phyloP scores from a whole-genome alignment of 2,329 filamentous ascomycete species.

The Beauveria sp. region DNA sequence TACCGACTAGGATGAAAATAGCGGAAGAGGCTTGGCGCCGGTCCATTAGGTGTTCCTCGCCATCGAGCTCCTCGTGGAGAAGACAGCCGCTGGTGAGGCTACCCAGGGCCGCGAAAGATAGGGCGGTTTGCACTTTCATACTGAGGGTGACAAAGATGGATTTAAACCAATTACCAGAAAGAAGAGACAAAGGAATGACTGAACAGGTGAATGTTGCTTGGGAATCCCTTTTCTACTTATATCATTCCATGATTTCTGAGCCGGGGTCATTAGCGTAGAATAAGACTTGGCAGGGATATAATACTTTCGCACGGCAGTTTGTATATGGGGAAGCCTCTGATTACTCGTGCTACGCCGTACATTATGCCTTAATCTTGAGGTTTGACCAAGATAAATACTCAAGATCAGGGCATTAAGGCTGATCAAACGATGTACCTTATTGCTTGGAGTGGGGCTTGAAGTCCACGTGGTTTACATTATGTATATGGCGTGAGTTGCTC shows the following conservation, averaged over 20 bases:
- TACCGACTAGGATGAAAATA: constrained; percentile 29
- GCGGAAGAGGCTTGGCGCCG: constrained; percentile 15
- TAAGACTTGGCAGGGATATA: too few species aligned
- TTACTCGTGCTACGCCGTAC: too few species aligned
- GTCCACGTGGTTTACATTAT: too few species aligned
- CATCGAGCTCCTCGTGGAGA: constrained; percentile 28
- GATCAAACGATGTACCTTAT: too few species aligned
- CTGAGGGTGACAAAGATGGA: background rate
- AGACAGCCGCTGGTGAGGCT: constrained; percentile 25
- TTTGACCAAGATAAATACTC: too few species aligned
- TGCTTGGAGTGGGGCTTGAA: too few species aligned
- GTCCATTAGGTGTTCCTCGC: constrained; percentile 10
- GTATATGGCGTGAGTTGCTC: too few species aligned
- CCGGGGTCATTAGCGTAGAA: too few species aligned
- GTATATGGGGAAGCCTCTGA: too few species aligned
- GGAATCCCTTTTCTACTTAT: background rate
- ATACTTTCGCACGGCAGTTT: too few species aligned
- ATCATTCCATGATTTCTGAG: background rate
- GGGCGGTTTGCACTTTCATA: constrained; percentile 22
- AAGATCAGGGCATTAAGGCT: too few species aligned
- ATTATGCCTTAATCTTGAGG: too few species aligned
- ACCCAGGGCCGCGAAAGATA: constrained; percentile 16
- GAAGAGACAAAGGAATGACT: background rate
- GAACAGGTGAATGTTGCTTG: background rate
- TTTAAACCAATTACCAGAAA: background rate